Evolutionary conservation across 352 stramenopile species (phyloP).

Genomic region (Phytophthora europaea): DNA sequence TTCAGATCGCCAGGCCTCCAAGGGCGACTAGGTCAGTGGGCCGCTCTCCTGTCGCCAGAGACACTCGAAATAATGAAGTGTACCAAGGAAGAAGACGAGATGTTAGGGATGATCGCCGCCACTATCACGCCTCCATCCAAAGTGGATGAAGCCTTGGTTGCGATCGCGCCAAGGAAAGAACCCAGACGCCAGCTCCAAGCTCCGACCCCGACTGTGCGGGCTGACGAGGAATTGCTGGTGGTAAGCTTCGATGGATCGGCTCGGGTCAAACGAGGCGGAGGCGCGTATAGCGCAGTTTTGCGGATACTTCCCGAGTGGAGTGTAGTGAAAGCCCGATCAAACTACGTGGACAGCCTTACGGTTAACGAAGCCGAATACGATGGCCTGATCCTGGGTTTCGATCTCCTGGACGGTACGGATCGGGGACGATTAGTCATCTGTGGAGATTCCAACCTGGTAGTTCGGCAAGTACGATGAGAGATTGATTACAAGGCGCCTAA

Average conservation of each 20-base stretch:
- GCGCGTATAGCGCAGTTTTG: conserved; percentile 1
- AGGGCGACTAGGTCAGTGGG: conserved; percentile 3
- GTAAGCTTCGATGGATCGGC: conserved; percentile 9
- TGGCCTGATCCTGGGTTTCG: neutral
- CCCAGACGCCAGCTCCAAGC: neutral
- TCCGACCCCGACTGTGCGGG: neutral
- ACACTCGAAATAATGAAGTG: neutral
- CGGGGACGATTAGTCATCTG: neutral
- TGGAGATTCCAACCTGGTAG: conserved; percentile 11
- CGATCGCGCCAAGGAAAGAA: neutral
- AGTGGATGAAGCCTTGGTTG: neutral
- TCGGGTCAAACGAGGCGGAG: neutral
- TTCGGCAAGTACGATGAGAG: conserved; percentile 11
- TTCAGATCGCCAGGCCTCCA: conserved; percentile 3
- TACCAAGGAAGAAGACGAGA: conserved; percentile 3
- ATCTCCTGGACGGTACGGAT: neutral
- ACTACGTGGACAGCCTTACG: neutral
- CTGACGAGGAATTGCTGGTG: neutral
- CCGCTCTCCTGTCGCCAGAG: neutral
- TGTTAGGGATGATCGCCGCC: neutral
- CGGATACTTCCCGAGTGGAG: conserved; percentile 1
- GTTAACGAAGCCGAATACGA: conserved; percentile 9
- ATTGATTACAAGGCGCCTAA: conserved; percentile 18
- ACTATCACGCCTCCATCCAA: neutral
- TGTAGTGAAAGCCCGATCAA: neutral